These are phyloP conservation scores for Spathaspora jeffriesii DNA, from an alignment of 1,139 yeast genomes.

Conservation along the genomic window DNA sequence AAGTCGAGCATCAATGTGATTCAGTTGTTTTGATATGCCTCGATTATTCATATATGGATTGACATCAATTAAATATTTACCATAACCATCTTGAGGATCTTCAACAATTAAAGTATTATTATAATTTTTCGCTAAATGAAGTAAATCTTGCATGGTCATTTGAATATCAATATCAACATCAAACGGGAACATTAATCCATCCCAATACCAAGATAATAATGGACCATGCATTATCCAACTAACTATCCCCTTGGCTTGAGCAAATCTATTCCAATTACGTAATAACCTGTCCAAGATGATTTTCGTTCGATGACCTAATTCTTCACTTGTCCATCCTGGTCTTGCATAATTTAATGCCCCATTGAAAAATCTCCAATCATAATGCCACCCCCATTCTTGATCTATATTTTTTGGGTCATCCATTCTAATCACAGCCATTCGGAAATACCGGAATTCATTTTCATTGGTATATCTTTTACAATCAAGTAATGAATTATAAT, in stretches of 20 bases:
- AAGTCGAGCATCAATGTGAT: slow-evolving; percentile 38
- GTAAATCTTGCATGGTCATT: slow-evolving; percentile 31
- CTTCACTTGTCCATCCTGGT: slow-evolving; percentile 16
- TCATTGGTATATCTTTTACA: slow-evolving; percentile 15
- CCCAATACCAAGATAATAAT: slow-evolving; percentile 39
- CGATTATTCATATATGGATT: slow-evolving; percentile 30
- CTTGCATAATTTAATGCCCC: slow-evolving; percentile 26
- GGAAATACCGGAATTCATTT: slow-evolving; percentile 30
- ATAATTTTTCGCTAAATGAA: slow-evolving; percentile 23
- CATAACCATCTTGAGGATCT: slow-evolving; percentile 28
- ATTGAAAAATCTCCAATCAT: slow-evolving; percentile 40
- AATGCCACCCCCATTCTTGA: slow-evolving; percentile 39
- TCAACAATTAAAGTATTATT: slow-evolving; percentile 34
- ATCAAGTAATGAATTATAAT: slow-evolving; percentile 24
- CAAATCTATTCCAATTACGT: slow-evolving; percentile 32
- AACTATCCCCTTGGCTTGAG: slow-evolving; percentile 32
- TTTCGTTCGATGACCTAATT: slow-evolving; percentile 23
- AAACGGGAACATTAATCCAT: slow-evolving; percentile 34
- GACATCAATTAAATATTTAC: slow-evolving; percentile 32
- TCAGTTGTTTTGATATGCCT: slow-evolving; percentile 23
- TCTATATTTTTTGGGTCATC: slow-evolving; percentile 17
- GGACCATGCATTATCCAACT: slow-evolving; percentile 40
- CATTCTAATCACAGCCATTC: slow-evolving; percentile 23
- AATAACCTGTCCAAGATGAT: slow-evolving; percentile 28
- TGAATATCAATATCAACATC: slow-evolving; percentile 35